phyloP scores from a whole-genome alignment of 108 stramenopile species.

The Craspedostauros australis region DNA sequence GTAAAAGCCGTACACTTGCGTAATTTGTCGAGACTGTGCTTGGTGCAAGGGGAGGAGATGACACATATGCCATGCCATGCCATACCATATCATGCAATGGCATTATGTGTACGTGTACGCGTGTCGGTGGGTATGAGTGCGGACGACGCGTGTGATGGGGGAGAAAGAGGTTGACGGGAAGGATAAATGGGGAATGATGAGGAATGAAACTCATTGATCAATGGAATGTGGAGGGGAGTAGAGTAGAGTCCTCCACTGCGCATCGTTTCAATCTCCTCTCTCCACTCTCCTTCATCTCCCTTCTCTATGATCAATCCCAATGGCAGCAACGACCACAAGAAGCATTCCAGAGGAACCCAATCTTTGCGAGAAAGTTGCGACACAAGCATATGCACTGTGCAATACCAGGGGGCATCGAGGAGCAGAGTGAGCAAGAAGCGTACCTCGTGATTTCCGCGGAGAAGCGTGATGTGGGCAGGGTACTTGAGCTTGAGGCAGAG shows the following conservation, averaged over 20 bases:
- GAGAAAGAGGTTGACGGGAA: too few species aligned
- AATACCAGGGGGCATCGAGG: background rate
- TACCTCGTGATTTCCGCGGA: conserved; percentile 93
- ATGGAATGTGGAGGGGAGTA: background rate
- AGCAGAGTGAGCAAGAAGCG: conserved; percentile 2
- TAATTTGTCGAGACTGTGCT: conserved; percentile 87
- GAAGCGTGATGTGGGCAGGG: conserved; percentile 75
- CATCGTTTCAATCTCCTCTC: too few species aligned
- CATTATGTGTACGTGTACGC: too few species aligned
- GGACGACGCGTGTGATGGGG: too few species aligned
- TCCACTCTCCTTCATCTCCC: too few species aligned
- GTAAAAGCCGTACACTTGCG: conserved; percentile 96
- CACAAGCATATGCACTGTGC: background rate
- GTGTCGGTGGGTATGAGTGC: too few species aligned
- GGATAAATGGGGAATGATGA: too few species aligned
- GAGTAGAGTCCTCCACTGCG: background rate
- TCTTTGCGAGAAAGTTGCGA: background rate
- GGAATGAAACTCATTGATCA: too few species aligned
- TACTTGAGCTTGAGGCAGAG: conserved; percentile 85
- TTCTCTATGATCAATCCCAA: background rate
- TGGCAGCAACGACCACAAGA: background rate
- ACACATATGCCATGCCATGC: background rate
- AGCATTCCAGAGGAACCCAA: background rate
- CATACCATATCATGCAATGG: too few species aligned
- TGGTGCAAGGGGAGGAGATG: background rate